Evolutionary conservation across 305 asterid species (phyloP).

Genomic region (Fraxinus sp.): DNA sequence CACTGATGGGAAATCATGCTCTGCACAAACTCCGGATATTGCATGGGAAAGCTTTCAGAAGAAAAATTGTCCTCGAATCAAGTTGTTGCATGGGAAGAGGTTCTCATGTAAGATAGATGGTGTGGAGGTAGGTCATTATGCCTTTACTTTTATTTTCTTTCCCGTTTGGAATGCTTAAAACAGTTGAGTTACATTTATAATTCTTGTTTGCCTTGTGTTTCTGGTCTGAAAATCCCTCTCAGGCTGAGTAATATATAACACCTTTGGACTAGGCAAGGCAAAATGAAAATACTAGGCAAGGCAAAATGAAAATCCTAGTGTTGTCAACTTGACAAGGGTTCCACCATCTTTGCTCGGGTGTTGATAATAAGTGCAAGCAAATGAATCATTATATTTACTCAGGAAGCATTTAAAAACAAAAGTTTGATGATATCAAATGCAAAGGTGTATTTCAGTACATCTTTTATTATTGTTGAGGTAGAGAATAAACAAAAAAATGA

Average conservation of each 20-base stretch:
- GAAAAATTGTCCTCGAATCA: conserved; percentile 55
- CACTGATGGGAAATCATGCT: conserved; percentile 71
- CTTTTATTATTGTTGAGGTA: neutral
- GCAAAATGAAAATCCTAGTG: neutral
- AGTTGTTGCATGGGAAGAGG: conserved; percentile 76
- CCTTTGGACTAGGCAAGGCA: neutral
- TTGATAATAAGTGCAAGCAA: neutral
- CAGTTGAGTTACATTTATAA: neutral
- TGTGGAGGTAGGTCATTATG: conserved; percentile 57
- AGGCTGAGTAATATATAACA: neutral
- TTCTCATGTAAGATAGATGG: conserved; percentile 84
- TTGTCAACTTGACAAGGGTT: neutral
- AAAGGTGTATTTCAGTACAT: neutral
- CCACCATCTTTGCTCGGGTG: neutral
- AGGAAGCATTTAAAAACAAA: neutral
- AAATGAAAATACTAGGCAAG: neutral
- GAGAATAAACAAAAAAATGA: neutral
- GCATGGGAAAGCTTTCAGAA: conserved; percentile 88
- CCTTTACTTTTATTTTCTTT: neutral
- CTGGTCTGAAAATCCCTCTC: neutral
- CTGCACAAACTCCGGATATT: conserved; percentile 89
- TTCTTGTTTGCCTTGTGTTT: neutral
- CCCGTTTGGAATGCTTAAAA: conserved; percentile 3
- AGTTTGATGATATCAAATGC: neutral
- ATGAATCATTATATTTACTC: neutral